Percentiles rank a stretch among this genome's conserved stretches.
These are phyloP conservation scores for Cladosporium halotolerans DNA, from an alignment of 2,329 filamentous ascomycete genomes.

Conservation along the genomic window DNA sequence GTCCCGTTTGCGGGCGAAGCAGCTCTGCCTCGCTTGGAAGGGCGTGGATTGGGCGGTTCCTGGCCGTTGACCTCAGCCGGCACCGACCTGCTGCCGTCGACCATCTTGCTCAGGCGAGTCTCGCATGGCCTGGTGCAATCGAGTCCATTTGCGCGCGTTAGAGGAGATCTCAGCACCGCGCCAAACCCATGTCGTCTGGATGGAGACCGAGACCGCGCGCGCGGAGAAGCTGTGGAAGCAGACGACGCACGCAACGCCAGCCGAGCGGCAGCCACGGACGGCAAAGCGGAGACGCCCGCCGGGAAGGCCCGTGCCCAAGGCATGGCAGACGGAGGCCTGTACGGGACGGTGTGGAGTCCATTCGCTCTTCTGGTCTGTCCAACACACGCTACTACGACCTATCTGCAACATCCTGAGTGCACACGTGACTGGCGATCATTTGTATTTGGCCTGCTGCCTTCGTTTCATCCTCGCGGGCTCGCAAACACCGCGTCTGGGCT, in stretches of 20 bases:
- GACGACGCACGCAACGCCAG: too few species aligned
- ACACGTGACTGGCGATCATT: too few species aligned
- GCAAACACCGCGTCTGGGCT: too few species aligned
- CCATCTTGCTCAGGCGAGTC: slow-evolving; percentile 1
- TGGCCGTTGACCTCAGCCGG: slow-evolving; percentile 5
- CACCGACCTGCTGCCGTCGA: slow-evolving; percentile 12
- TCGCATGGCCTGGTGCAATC: slow-evolving; percentile 15
- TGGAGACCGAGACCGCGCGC: background rate
- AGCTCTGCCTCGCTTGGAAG: slow-evolving; percentile 4
- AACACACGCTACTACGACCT: too few species aligned
- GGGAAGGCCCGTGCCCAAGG: background rate
- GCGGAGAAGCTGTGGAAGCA: slow-evolving; percentile 2
- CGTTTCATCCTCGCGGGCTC: too few species aligned
- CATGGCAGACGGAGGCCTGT: background rate
- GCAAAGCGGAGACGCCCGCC: too few species aligned
- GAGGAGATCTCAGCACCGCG: background rate
- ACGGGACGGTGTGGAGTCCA: too few species aligned
- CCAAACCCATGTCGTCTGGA: slow-evolving; percentile 6
- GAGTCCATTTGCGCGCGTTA: slow-evolving; percentile 11
- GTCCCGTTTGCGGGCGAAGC: slow-evolving; percentile 8
- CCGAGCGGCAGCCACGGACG: too few species aligned
- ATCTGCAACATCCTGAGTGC: too few species aligned
- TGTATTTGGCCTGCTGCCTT: too few species aligned
- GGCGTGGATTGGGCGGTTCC: slow-evolving; percentile 1
- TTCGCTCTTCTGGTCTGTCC: too few species aligned